Conservation (phyloP, 2,329 filamentous ascomycete species). For the Diaporthe caulivora region DNA sequence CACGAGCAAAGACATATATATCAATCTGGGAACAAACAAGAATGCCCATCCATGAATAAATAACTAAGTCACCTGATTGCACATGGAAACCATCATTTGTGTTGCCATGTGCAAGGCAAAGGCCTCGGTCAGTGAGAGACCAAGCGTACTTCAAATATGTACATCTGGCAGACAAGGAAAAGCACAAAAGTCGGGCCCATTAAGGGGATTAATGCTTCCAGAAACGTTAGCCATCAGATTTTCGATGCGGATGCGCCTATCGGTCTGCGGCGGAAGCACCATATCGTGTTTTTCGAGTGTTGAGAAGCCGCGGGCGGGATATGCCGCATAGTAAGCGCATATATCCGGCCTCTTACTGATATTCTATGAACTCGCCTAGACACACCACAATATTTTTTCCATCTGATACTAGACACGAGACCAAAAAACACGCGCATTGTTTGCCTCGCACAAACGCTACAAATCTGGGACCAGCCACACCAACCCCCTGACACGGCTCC, state of each 20-base stretch:
- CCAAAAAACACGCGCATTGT: conserved; percentile 8
- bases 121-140: too few species aligned
- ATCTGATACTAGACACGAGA: neutral
- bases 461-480: conserved; percentile 6
- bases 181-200: too few species aligned
- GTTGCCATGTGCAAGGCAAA: too few species aligned
- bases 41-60: too few species aligned
- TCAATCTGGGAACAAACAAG: too few species aligned
- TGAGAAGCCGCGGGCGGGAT: neutral
- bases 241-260: neutral
- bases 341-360: neutral
- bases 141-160: too few species aligned
- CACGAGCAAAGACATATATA: too few species aligned
- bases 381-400: neutral
- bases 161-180: too few species aligned
- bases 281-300: neutral
- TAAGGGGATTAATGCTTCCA: neutral
- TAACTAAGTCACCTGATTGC: too few species aligned
- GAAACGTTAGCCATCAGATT: too few species aligned
- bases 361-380: neutral
- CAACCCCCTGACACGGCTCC: neutral
- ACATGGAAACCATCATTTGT: too few species aligned
- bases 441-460: conserved; percentile 29
- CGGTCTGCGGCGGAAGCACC: neutral
- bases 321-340: neutral